Percentiles rank a stretch among this genome's conserved stretches.
phyloP scores from a whole-genome alignment of 2,329 filamentous ascomycete species.

The Aspergillus pseudoterreus region DNA sequence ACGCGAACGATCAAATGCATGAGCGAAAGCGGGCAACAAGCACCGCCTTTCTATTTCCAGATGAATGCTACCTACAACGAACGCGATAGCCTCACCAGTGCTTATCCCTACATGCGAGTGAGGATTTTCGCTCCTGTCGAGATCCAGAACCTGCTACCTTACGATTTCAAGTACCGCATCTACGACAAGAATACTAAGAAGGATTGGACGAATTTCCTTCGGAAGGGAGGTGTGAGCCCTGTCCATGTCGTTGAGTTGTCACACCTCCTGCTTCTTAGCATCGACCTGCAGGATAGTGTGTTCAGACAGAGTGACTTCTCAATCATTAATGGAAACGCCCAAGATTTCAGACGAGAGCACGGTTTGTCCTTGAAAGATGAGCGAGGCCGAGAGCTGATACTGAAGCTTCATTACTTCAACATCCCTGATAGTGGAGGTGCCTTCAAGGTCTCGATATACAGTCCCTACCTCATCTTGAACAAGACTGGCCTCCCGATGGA shows the following conservation, averaged over 20 bases:
- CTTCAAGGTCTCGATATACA: conserved; percentile 93
- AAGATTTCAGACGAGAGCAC: conserved; percentile 83
- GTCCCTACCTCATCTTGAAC: conserved; percentile 91
- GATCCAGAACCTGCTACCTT: conserved; percentile 89
- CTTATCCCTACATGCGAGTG: conserved; percentile 92
- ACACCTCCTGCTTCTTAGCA: conserved; percentile 83
- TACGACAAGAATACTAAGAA: conserved; percentile 99
- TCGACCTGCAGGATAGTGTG: conserved; percentile 94
- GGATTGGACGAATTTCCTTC: conserved; percentile 97
- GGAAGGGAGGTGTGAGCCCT: conserved; percentile 93
- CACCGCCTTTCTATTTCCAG: conserved; percentile 91
- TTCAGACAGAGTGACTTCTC: conserved; percentile 96
- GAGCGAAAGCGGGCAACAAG: conserved; percentile 73
- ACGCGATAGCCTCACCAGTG: conserved; percentile 74
- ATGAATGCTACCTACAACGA: conserved; percentile 82
- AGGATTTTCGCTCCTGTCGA: conserved; percentile 90
- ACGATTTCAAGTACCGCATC: conserved; percentile 98
- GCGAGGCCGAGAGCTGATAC: conserved; percentile 70
- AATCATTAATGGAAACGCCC: conserved; percentile 86
- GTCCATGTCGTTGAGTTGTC: conserved; percentile 96
- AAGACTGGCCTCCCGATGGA: conserved; percentile 88
- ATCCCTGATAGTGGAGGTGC: conserved; percentile 90
- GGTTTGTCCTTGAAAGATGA: conserved; percentile 79
- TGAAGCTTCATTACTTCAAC: conserved; percentile 85
- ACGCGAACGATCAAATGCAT: conserved; percentile 85